Percentiles rank a stretch among this genome's conserved stretches.
These are phyloP conservation scores for Arthrobotrys musiformis DNA, from an alignment of 2,329 filamentous ascomycete species.

Conservation along the genomic window DNA sequence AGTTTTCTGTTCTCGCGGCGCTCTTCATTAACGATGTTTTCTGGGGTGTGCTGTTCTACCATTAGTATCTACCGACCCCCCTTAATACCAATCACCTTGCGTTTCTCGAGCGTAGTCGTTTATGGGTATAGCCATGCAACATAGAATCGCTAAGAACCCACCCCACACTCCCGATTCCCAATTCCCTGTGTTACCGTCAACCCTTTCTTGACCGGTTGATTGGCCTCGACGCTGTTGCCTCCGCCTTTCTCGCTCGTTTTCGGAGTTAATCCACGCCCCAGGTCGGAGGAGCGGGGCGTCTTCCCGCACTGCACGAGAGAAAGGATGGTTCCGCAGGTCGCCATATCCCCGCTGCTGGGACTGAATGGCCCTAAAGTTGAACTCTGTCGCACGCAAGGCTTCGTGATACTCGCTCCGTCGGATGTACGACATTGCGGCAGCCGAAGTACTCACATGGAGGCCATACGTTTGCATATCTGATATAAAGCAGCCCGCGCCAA, in stretches of 20 bases:
- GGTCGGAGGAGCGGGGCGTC: constrained; percentile 37
- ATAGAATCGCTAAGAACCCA: constrained; percentile 24
- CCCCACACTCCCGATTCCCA: constrained; percentile 28
- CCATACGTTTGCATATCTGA: constrained; percentile 51
- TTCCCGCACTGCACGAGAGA: constrained; percentile 33
- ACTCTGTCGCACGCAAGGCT: constrained; percentile 45
- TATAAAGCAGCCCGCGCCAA: not conserved
- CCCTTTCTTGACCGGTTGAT: not conserved
- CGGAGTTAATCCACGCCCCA: not conserved
- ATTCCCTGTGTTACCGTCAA: not conserved
- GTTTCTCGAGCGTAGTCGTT: not conserved
- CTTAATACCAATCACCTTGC: not conserved
- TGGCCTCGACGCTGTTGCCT: constrained; percentile 9
- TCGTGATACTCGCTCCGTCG: constrained; percentile 47
- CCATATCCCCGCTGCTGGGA: constrained; percentile 47
- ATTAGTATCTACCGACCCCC: not conserved
- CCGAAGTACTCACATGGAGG: constrained; percentile 44
- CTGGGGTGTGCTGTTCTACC: not conserved
- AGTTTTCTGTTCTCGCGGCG: not conserved
- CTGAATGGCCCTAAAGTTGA: constrained; percentile 50
- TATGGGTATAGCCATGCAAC: constrained; percentile 21
- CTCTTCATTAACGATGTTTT: not conserved
- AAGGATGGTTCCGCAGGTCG: constrained; percentile 45
- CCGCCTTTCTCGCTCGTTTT: constrained; percentile 21
- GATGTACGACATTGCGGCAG: constrained; percentile 50